These are phyloP conservation scores for Dactylonectria estremocensis DNA, from an alignment of 2,329 filamentous ascomycete genomes.

Conservation along the genomic window DNA sequence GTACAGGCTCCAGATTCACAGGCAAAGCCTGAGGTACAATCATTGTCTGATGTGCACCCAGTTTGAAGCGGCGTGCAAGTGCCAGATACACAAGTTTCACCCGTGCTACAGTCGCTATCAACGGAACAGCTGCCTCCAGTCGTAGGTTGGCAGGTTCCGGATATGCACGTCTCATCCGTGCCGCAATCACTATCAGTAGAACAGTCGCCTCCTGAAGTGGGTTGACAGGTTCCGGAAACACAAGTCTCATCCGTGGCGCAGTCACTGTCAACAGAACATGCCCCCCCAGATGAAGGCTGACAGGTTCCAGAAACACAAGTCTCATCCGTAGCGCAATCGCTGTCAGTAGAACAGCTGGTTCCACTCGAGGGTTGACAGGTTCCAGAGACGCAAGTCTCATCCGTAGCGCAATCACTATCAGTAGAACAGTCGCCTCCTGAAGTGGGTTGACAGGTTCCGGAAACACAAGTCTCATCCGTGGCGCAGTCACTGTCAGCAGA, in stretches of 20 bases:
- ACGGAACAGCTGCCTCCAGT: too few relatives aligned
- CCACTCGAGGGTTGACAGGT: background rate
- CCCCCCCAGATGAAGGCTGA: background rate
- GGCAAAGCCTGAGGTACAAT: background rate
- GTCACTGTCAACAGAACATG: background rate
- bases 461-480: background rate
- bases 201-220: background rate
- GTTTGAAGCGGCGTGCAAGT: background rate
- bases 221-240: background rate
- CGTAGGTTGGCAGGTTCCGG: too few relatives aligned
- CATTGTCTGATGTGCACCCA: background rate
- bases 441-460: constrained; percentile 10
- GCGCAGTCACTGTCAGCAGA: background rate
- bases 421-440: background rate
- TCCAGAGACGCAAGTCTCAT: background rate
- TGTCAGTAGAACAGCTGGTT: background rate
- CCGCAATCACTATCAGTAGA: background rate
- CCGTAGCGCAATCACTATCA: background rate
- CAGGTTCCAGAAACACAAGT: background rate
- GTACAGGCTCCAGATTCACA: too few relatives aligned
- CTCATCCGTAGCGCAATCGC: background rate
- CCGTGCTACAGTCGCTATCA: too few relatives aligned
- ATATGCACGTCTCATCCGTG: too few relatives aligned
- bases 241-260: constrained; percentile 7
- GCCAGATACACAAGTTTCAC: background rate